Evolutionary conservation across 345 rosid genomes (phyloP).

Genomic region (Luvunga scandens): DNA sequence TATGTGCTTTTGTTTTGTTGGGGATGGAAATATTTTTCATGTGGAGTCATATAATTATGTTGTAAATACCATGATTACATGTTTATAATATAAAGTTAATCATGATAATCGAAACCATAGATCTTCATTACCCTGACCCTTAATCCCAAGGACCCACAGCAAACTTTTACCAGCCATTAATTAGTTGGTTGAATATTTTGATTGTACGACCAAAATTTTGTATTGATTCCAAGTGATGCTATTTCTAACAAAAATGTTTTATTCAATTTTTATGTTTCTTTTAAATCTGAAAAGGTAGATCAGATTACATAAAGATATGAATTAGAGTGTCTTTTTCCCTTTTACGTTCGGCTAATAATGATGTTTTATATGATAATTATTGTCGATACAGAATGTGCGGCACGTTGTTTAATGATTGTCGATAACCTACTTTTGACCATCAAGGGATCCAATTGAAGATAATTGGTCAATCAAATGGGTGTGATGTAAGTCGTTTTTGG

Average conservation of each 20-base stretch:
- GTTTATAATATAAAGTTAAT: neutral
- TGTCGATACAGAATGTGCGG: neutral
- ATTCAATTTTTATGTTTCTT: constrained; percentile 13
- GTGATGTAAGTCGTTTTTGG: neutral
- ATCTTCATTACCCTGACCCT: neutral
- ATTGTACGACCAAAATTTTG: neutral
- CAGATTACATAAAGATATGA: neutral
- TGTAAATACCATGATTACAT: neutral
- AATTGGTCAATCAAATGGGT: neutral
- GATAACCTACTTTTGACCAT: neutral
- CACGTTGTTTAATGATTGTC: neutral
- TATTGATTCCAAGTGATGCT: constrained; percentile 1
- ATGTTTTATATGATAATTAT: neutral
- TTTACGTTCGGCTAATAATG: neutral
- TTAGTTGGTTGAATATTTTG: neutral
- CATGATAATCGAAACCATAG: no score
- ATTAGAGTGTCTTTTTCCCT: neutral
- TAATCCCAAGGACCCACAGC: constrained; percentile 5
- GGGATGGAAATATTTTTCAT: neutral
- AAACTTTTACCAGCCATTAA: neutral
- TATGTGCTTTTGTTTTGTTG: neutral
- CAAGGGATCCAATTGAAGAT: neutral
- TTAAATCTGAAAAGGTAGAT: neutral
- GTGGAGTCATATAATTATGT: neutral
- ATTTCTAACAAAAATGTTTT: neutral